These are phyloP conservation scores for Neofusicoccum parvum DNA, from an alignment of 2,329 filamentous ascomycete species.

Conservation along the genomic window DNA sequence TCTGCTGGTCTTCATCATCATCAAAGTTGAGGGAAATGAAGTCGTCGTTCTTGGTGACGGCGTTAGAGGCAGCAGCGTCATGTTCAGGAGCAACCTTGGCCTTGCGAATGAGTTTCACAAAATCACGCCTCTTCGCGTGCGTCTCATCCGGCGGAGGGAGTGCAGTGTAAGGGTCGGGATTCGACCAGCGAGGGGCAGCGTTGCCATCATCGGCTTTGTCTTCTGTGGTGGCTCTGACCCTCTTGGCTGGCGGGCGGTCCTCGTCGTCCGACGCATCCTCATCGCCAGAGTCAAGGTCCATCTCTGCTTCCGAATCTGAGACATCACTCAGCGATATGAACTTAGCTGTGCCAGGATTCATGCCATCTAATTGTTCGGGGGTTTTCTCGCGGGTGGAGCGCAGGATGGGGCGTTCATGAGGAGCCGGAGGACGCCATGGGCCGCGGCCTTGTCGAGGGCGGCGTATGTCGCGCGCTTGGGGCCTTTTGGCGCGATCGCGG, in stretches of 20 bases:
- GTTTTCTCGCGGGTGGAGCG: slow-evolving; percentile 43
- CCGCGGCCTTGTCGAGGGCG: slow-evolving; percentile 4
- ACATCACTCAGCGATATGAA: slow-evolving; percentile 46
- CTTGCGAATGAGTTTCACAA: slow-evolving; percentile 90
- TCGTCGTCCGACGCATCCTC: slow-evolving; percentile 24
- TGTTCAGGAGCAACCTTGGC: slow-evolving; percentile 68
- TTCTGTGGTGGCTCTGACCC: slow-evolving; percentile 26
- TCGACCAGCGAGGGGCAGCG: slow-evolving; percentile 79
- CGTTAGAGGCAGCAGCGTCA: slow-evolving; percentile 58
- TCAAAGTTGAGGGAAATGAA: slow-evolving; percentile 85
- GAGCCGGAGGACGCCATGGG: slow-evolving; percentile 30
- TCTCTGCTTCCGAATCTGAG: slow-evolving; percentile 41
- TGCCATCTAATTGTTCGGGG: slow-evolving; percentile 49
- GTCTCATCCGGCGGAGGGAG: slow-evolving; percentile 77
- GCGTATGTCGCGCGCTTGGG: slow-evolving; percentile 1
- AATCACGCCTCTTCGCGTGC: slow-evolving; percentile 76
- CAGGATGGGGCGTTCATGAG: slow-evolving; percentile 50
- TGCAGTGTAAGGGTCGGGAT: slow-evolving; percentile 90
- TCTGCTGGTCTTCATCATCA: slow-evolving; percentile 52
- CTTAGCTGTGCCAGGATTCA: slow-evolving; percentile 42
- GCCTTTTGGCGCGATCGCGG: slow-evolving; percentile 6
- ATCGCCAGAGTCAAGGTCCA: slow-evolving; percentile 33
- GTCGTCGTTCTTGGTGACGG: slow-evolving; percentile 61
- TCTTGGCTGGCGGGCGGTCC: slow-evolving; percentile 28
- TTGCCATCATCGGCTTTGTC: slow-evolving; percentile 32